Base-by-base conservation (phyloP, 2,329 filamentous ascomycete genomes). In the Alternaria sp. region DNA sequence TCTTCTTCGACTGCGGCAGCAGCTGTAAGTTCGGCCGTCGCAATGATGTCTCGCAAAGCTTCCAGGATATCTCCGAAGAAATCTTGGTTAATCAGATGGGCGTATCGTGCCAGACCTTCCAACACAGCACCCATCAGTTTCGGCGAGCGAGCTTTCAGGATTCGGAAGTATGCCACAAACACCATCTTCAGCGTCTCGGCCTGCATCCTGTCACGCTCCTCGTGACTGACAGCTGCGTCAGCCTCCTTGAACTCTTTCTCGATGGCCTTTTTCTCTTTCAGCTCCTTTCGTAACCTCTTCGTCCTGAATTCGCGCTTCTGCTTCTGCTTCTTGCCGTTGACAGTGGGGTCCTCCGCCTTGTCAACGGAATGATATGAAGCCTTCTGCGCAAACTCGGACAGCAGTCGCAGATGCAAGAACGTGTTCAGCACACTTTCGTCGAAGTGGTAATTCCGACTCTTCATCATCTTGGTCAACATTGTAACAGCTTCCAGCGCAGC, bases 31-130 rank as follows among this genome's bases (percentile, higher is more conserved):
- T 83, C 79, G 54, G 91, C 90, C 68, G 94, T 88, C 4, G 88
- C 87, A 71, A 98, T 94, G 45, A 99, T 86, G 66, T 99, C 95
- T 78, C 97, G 96, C 40, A 99, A 84, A 0, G 93, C 94, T 80
- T 98, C 95, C 11, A 99, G 87, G 30, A 99, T 85, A 75, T 99
- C 95, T 28, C 94, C 95, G 72, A 99, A 99, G 83, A 99, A 98
- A 76, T 99, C 93, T 75, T 99, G 93, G 81, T 99, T 99, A 85
- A 99, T 99, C 61, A 99, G 86, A 77, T 97, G 95, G 4, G 94
- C 90, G 76, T 97, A 99, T 75, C 93, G 93, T 52, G 94, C 94
- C 22, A 99, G 83, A 28, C 95, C 95, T 82, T 98, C 95, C 5
- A 99, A 86, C 0, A 97, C 94, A 14, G 94, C 94, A n/a, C 95